Evolutionary conservation across 495 filamentous ascomycete genomes (phyloP).

Genomic region (Astrothelium subdiscretum): DNA sequence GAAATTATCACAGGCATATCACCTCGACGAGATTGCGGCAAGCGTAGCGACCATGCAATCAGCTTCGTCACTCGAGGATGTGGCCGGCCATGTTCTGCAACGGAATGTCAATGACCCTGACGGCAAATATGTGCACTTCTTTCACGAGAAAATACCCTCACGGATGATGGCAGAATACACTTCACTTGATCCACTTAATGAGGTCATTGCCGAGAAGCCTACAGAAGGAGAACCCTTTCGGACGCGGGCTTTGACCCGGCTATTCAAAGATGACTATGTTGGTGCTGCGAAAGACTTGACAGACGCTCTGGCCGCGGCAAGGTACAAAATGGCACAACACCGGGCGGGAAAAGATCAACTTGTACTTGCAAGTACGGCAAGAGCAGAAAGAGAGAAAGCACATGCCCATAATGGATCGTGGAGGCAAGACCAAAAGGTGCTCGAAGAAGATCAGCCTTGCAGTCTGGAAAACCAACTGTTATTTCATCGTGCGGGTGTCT

Average conservation of each 20-base stretch:
- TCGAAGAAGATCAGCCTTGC: constrained; percentile 59
- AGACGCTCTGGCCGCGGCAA: constrained; percentile 47
- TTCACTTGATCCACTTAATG: constrained; percentile 48
- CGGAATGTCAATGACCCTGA: constrained; percentile 50
- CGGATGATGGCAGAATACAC: constrained; percentile 65
- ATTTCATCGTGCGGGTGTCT: constrained; percentile 66
- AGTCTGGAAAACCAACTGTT: constrained; percentile 62
- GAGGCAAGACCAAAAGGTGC: constrained; percentile 41
- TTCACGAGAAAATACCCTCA: constrained; percentile 76
- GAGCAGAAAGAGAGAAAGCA: constrained; percentile 24
- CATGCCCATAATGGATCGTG: constrained; percentile 33
- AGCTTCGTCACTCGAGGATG: constrained; percentile 65
- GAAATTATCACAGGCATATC: constrained; percentile 62
- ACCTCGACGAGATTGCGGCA: constrained; percentile 66
- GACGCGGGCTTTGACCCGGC: constrained; percentile 58
- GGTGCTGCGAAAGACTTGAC: constrained; percentile 59
- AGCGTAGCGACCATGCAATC: constrained; percentile 76
- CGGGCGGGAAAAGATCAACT: constrained; percentile 35
- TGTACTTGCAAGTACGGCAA: constrained; percentile 33
- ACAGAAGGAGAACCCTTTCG: constrained; percentile 48
- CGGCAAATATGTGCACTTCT: constrained; percentile 76
- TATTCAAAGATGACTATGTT: constrained; percentile 62
- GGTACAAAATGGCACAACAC: constrained; percentile 28
- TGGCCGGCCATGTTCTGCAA: constrained; percentile 60
- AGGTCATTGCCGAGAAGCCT: constrained; percentile 51